Conservation (phyloP, 352 stramenopile species). For the Peronospora destructor region DNA sequence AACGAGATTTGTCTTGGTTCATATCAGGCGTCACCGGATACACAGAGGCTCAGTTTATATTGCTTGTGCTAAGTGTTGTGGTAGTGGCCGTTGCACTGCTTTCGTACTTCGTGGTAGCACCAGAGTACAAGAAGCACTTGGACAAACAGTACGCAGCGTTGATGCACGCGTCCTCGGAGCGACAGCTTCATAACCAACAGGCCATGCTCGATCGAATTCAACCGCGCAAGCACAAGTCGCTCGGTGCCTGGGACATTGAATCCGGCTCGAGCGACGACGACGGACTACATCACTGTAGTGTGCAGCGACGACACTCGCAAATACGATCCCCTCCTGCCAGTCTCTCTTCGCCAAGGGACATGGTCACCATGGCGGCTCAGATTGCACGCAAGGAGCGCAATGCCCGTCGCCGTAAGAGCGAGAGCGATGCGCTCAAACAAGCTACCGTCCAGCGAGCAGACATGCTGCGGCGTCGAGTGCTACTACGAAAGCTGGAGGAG, state of each 20-base stretch:
- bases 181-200: conserved; percentile 20
- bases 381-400: conserved; percentile 26
- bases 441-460: conserved; percentile 47
- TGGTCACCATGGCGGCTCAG: conserved; percentile 11
- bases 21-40: conserved; percentile 20
- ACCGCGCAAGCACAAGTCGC: conserved; percentile 35
- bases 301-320: conserved; percentile 20
- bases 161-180: conserved; percentile 26
- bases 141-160: conserved; percentile 50
- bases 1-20: conserved; percentile 17
- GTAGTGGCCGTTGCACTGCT: conserved; percentile 54
- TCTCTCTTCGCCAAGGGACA: conserved; percentile 9
- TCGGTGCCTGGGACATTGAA: conserved; percentile 41
- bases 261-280: conserved; percentile 44
- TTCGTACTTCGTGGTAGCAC: conserved; percentile 76
- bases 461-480: conserved; percentile 55
- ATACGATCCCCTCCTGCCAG: conserved; percentile 18
- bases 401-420: conserved; percentile 54
- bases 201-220: conserved; percentile 18
- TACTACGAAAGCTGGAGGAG: conserved; percentile 60
- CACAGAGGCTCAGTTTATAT: conserved; percentile 46
- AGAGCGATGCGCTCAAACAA: conserved; percentile 56
- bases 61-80: conserved; percentile 45
- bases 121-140: conserved; percentile 67
- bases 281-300: neutral